Evolutionary conservation across 1,284 basidiomycete species (phyloP), one percentile per base, ranked within the genome.

Genomic region (Trichosporon coremiiforme): DNA sequence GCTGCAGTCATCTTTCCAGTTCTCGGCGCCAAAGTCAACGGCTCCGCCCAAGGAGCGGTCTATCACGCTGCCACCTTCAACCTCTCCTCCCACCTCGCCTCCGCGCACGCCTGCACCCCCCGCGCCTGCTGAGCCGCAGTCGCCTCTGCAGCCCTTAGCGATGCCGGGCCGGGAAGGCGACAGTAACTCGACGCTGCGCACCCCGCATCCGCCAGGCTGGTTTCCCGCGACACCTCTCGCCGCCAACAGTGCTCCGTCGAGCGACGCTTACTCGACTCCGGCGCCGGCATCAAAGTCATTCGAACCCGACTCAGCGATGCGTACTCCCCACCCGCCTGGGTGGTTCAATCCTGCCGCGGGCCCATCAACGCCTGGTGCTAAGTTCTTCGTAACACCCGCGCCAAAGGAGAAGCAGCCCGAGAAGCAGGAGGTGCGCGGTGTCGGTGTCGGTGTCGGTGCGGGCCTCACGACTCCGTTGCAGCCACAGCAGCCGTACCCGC

Each of bases 401-500:
- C 25, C 60, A 9, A 50, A 60, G 31, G 57, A 60, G 57, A 60
- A 60, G 31, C n/a, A 10, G n/a, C 50, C 50, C 2, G 31, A 57
- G 22, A 31, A 33, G 29, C 6, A 13, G 31, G 31, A 60, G 17
- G 29, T 33, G 31, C 57, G 57, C 57, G 57, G 57, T 9, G 57
- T 60, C 7, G 38, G 31, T n/a, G 66, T 45, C 0, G 60, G 36
- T 15, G 53, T n/a, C n/a, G n/a, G n/a, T n/a, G n/a, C 38, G 20
- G 66, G 47, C 13, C 62, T 65, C n/a, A 65, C 69, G 31, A 67
- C 70, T 6, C 68, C 70, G 1, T 31, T 36, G 17, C 36, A 66
- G 4, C 57, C 65, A 15, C 66, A 65, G 41, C 70, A 57, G 41
- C 55, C n/a, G 22, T 68, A 29, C 25, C 22, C 45, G 7, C 33